Conservation (phyloP, 495 filamentous ascomycete species). For the Annulohypoxylon maeteangense region DNA sequence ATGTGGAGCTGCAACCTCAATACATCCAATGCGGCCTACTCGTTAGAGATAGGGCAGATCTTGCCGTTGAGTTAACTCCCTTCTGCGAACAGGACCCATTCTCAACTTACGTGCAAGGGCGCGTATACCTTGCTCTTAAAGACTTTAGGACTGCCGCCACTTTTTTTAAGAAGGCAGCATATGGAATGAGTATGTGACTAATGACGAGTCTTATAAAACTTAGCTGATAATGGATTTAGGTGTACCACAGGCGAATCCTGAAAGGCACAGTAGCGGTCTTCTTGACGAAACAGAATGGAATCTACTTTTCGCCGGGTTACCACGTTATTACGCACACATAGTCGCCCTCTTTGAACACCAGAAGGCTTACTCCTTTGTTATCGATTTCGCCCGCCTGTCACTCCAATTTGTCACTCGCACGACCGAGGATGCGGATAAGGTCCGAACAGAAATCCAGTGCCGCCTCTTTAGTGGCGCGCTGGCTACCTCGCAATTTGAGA, state of each 20-base stretch:
- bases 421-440: slow-evolving; percentile 53
- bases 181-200: slow-evolving; percentile 75
- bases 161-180: slow-evolving; percentile 84
- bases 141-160: slow-evolving; percentile 77
- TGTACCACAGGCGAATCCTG: slow-evolving; percentile 41
- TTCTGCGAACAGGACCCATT: slow-evolving; percentile 74
- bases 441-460: slow-evolving; percentile 75
- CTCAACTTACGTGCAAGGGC: slow-evolving; percentile 86
- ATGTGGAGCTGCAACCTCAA: slow-evolving; percentile 60
- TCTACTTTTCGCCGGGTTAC: slow-evolving; percentile 77
- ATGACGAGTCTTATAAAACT: background rate
- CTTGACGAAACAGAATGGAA: slow-evolving; percentile 77
- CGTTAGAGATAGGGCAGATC: slow-evolving; percentile 72
- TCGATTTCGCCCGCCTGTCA: slow-evolving; percentile 84
- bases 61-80: slow-evolving; percentile 78
- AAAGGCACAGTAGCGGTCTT: slow-evolving; percentile 65
- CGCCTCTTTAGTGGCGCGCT: slow-evolving; percentile 85
- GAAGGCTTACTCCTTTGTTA: slow-evolving; percentile 78
- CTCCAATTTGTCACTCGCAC: slow-evolving; percentile 67
- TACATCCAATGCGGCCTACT: slow-evolving; percentile 77
- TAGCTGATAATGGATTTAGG: slow-evolving; percentile 38
- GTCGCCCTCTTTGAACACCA: slow-evolving; percentile 81
- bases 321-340: slow-evolving; percentile 88
- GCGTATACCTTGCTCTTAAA: slow-evolving; percentile 76
- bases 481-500: slow-evolving; percentile 78